Evolutionary conservation across 495 filamentous ascomycete species (phyloP).

Genomic region (Opeltia flavorubescens): DNA sequence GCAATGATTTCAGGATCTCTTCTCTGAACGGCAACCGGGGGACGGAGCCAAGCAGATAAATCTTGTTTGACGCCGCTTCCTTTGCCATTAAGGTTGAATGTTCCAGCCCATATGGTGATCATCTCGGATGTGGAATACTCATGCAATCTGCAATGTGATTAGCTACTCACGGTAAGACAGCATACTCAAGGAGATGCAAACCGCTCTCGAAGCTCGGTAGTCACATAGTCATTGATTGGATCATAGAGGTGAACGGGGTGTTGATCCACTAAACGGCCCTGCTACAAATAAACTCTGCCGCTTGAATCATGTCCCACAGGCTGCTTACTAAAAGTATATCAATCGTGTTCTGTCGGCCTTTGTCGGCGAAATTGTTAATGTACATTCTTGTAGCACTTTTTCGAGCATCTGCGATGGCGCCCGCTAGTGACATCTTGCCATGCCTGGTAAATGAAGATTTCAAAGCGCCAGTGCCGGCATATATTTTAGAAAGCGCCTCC

Average conservation of each 20-base stretch:
- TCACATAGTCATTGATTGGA: slow-evolving; percentile 83
- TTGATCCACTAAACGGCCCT: slow-evolving; percentile 71
- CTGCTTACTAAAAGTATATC: slow-evolving; percentile 54
- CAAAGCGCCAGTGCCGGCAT: slow-evolving; percentile 88
- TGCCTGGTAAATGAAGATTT: slow-evolving; percentile 93
- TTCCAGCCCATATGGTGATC: slow-evolving; percentile 64
- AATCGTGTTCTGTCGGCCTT: slow-evolving; percentile 83
- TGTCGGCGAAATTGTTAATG: slow-evolving; percentile 94
- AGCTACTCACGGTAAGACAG: background rate
- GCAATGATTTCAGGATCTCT: slow-evolving; percentile 64
- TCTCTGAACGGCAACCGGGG: slow-evolving; percentile 33
- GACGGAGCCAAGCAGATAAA: slow-evolving; percentile 70
- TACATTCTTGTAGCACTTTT: slow-evolving; percentile 90
- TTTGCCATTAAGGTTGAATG: slow-evolving; percentile 88
- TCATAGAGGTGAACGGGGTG: slow-evolving; percentile 75
- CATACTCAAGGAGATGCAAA: slow-evolving; percentile 3
- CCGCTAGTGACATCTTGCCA: slow-evolving; percentile 91
- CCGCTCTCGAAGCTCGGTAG: slow-evolving; percentile 53
- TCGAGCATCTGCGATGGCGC: slow-evolving; percentile 84
- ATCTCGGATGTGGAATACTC: slow-evolving; percentile 40
- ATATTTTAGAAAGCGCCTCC: slow-evolving; percentile 71
- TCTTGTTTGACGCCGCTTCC: slow-evolving; percentile 63
- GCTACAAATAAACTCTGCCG: background rate
- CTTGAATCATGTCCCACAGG: background rate
- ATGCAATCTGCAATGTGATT: slow-evolving; percentile 15